Conservation (phyloP, 805 yeast genomes). For the Kodamaea nitidulidarum region DNA sequence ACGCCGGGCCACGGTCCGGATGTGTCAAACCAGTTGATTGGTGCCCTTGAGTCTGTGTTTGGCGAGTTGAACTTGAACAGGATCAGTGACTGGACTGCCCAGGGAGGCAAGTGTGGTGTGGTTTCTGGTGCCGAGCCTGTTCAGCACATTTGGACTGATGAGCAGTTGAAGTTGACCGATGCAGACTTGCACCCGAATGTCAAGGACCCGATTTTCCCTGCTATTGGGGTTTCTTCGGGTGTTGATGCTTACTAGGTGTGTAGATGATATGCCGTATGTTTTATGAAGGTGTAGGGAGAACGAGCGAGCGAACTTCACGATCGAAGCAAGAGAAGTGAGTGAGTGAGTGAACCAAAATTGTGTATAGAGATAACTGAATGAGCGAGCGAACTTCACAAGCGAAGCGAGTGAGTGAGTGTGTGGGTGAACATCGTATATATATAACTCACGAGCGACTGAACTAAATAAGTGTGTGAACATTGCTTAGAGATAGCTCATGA, state of each 20-base stretch:
- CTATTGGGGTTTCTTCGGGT: conserved; percentile 72
- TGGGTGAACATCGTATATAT: too few relatives aligned
- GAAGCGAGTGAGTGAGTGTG: too few relatives aligned
- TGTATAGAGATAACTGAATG: too few relatives aligned
- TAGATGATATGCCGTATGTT: neutral
- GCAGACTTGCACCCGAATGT: conserved; percentile 65
- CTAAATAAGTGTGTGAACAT: too few relatives aligned
- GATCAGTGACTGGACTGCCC: conserved; percentile 67
- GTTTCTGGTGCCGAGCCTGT: conserved; percentile 52
- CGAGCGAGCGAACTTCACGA: neutral
- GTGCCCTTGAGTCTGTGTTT: conserved; percentile 79
- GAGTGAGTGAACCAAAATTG: too few relatives aligned
- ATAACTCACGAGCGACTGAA: too few relatives aligned
- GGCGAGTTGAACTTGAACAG: conserved; percentile 69
- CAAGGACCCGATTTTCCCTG: conserved; percentile 55
- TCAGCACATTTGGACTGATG: conserved; percentile 83
- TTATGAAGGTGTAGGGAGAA: neutral
- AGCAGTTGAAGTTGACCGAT: conserved; percentile 63
- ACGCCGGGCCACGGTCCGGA: conserved; percentile 92
- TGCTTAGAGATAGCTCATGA: too few relatives aligned
- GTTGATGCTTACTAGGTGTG: conserved; percentile 21
- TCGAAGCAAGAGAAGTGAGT: too few relatives aligned
- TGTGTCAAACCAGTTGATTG: conserved; percentile 69
- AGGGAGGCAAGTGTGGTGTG: conserved; percentile 91
- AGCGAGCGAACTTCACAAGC: too few relatives aligned